Percentiles rank a stretch among this genome's conserved stretches.
These are phyloP conservation scores for Flaveria trinervia DNA, from an alignment of 129 eudicot genomes.

Conservation along the genomic window DNA sequence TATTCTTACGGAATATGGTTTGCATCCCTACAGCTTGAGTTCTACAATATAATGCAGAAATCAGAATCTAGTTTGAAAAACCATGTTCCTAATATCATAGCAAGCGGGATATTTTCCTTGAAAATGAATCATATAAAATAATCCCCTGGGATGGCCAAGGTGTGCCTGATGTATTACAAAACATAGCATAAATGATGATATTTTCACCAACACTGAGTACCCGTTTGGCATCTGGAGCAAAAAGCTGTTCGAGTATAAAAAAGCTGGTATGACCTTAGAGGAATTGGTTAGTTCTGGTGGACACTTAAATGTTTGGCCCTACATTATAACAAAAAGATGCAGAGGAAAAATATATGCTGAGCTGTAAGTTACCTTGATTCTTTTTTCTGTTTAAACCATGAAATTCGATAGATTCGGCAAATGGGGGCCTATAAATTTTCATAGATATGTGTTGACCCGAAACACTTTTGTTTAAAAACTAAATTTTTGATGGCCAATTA, in stretches of 20 bases:
- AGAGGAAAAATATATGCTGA: conserved; percentile 80
- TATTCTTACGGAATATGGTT: conserved; percentile 20
- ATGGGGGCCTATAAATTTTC: background rate
- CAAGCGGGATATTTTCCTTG: conserved; percentile 68
- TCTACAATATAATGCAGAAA: conserved; percentile 50
- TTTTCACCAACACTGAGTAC: conserved; percentile 37
- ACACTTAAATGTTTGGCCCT: conserved; percentile 68
- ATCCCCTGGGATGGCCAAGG: conserved; percentile 84
- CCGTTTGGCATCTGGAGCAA: conserved; percentile 87
- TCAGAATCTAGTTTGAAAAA: conserved; percentile 52
- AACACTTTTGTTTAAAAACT: background rate
- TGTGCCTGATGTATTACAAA: conserved; percentile 59
- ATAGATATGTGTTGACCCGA: background rate
- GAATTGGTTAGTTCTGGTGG: conserved; percentile 47
- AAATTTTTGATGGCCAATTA: background rate
- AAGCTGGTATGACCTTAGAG: conserved; percentile 45
- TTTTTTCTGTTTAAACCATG: conserved; percentile 1
- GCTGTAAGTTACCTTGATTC: conserved; percentile 52
- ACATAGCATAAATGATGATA: conserved; percentile 33
- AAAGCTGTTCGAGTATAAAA: conserved; percentile 58
- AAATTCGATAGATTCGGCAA: background rate
- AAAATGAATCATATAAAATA: conserved; percentile 53
- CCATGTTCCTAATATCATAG: conserved; percentile 64
- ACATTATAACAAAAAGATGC: conserved; percentile 77
- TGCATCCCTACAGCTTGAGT: conserved; percentile 67